Conservation (phyloP, 495 filamentous ascomycete species). For the Mytilinidion resinicola region DNA sequence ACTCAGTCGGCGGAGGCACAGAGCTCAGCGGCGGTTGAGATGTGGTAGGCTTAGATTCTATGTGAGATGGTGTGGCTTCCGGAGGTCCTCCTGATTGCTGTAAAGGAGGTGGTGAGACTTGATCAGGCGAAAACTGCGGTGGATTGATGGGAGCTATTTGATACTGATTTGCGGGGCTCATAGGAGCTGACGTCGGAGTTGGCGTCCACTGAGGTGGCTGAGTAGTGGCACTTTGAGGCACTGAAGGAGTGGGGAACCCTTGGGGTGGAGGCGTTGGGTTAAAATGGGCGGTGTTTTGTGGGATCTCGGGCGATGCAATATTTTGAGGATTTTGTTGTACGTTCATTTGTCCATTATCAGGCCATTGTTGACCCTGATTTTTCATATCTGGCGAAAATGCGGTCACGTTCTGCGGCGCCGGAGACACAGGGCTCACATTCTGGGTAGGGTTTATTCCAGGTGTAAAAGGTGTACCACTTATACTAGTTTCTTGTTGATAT, state of each 20-base stretch:
- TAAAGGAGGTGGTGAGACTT: background rate
- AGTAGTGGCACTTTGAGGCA: conserved; percentile 1
- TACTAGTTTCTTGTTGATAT: background rate
- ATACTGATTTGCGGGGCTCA: conserved; percentile 8
- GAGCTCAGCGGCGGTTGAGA: background rate
- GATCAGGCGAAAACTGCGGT: background rate
- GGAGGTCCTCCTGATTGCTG: conserved; percentile 1
- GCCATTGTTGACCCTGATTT: conserved; percentile 2
- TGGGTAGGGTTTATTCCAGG: background rate
- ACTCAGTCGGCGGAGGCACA: conserved; percentile 13
- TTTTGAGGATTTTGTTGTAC: background rate
- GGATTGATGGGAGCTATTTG: background rate
- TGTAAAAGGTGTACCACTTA: no score
- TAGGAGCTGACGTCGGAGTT: background rate
- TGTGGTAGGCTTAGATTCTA: background rate
- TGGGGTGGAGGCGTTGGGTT: conserved; percentile 15
- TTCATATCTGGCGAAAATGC: background rate
- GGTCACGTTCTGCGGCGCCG: background rate
- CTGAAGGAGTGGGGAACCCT: conserved; percentile 9
- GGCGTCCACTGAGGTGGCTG: conserved; percentile 4
- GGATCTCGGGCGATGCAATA: background rate
- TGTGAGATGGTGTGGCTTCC: background rate
- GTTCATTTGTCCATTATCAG: background rate
- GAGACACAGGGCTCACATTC: background rate
- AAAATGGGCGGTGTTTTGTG: conserved; percentile 7